phyloP scores from a whole-genome alignment of 441 rosid genomes.

The Dalechampia spathulata region DNA sequence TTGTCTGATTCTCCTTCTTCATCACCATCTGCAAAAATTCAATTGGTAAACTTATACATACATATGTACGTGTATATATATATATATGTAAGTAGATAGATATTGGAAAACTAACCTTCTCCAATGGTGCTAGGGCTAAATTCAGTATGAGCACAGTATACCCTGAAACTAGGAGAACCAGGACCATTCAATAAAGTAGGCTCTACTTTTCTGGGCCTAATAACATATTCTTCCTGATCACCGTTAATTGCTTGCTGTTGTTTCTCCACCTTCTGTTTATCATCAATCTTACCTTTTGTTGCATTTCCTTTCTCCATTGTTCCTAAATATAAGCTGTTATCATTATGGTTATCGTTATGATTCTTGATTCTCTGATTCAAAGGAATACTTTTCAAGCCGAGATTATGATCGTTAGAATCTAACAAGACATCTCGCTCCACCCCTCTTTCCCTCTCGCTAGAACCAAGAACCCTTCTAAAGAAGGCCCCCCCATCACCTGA shows the following conservation, averaged over 20 bases:
- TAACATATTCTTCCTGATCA: neutral
- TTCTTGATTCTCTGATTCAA: neutral
- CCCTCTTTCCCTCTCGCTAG: constrained; percentile 9
- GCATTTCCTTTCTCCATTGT: neutral
- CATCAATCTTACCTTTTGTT: no score
- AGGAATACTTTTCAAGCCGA: neutral
- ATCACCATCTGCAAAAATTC: neutral
- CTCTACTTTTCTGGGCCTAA: neutral
- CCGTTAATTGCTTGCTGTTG: neutral
- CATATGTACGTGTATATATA: no score
- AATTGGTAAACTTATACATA: no score
- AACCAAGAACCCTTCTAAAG: constrained; percentile 5
- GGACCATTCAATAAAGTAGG: constrained; percentile 16
- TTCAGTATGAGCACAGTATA: constrained; percentile 20
- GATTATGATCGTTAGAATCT: neutral
- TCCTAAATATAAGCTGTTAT: no score
- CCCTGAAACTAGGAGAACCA: constrained; percentile 42
- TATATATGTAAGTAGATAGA: no score
- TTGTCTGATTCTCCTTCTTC: neutral
- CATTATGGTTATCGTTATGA: no score
- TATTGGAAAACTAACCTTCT: neutral
- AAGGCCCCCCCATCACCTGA: constrained; percentile 2
- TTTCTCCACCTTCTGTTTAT: no score
- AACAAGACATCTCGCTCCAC: constrained; percentile 6
- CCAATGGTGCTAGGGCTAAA: neutral